Evolutionary conservation across 148 eudicot species (phyloP).

Genomic region (Bassia scoparia): DNA sequence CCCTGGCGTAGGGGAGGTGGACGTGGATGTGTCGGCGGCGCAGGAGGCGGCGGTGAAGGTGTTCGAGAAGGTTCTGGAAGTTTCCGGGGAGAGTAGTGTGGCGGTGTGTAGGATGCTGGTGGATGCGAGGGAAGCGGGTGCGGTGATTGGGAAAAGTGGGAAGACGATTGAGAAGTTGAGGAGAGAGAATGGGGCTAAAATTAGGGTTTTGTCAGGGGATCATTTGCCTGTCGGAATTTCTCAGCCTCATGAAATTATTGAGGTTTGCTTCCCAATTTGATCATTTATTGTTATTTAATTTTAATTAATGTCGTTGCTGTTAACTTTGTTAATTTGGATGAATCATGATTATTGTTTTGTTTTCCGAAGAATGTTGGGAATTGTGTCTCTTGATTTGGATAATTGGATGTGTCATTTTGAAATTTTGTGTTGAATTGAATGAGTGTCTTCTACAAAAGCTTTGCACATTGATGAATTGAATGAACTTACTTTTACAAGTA

Average conservation of each 20-base stretch:
- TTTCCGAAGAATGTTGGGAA: too few relatives aligned
- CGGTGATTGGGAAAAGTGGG: constrained; percentile 78
- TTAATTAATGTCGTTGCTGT: too few relatives aligned
- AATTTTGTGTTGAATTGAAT: too few relatives aligned
- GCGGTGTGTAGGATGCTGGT: constrained; percentile 55
- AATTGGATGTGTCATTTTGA: too few relatives aligned
- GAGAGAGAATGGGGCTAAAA: constrained; percentile 55
- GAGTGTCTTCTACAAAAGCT: too few relatives aligned
- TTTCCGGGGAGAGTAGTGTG: constrained; percentile 45
- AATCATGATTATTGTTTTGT: too few relatives aligned
- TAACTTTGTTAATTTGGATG: too few relatives aligned
- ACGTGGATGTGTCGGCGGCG: constrained; percentile 47
- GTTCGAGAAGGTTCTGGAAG: constrained; percentile 67
- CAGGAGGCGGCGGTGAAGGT: constrained; percentile 70
- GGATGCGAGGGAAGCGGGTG: constrained; percentile 43
- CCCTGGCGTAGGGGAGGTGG: constrained; percentile 6
- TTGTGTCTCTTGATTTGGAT: too few relatives aligned
- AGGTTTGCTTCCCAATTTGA: neutral
- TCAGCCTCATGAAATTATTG: constrained; percentile 36
- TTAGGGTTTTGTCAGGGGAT: constrained; percentile 56
- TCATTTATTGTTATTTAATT: neutral
- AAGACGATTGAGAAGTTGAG: constrained; percentile 52
- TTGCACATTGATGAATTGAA: too few relatives aligned
- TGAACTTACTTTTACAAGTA: too few relatives aligned
- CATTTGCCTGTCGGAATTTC: constrained; percentile 39